Evolutionary conservation across 495 filamentous ascomycete genomes (phyloP), one percentile per base, ranked within the genome.

Genomic region (Penicillium antarcticum): DNA sequence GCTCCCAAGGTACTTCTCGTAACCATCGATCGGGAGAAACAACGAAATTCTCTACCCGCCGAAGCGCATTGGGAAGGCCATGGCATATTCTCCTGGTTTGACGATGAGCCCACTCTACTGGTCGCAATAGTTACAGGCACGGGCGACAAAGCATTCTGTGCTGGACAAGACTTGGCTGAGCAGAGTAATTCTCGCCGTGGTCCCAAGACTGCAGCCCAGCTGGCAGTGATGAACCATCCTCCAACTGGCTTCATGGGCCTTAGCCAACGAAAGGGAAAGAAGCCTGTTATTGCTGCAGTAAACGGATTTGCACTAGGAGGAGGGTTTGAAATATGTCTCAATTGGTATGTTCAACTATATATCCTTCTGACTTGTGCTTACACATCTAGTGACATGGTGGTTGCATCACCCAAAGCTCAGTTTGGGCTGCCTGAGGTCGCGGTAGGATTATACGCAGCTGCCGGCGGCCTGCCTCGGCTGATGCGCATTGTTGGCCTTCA

Each of bases 251-350:
- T 69, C 42, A 58, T 53, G 50, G 66, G 63, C 1, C 48, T 71
- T 9, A 64, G 59, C 52, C 61, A 61, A 21, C 59, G 68, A 7
- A 37, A 48, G 17, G 68, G 68, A 1, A 68, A 62, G 48, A 71
- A 72, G 50, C 87, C 87, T 4, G 68, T 91, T 13, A 80, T 91
- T 34, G 80, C 80, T 4, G 87, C 87, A 8, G 82, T 90, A 14
- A 83, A 88, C 60, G 87, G 87, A 4, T 58, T 85, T 18, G 81
- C 80, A 37, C 69, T 85, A 29, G 87, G 87, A 5, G 87, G 87
- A 32, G 87, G 87, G n/a, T 79, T 82, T 51, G 87, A 91, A 68
- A 84, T 87, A 57, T 71, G 79, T 16, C 66, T 84, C 12, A 89
- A 89, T 55, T 79, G 61, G 65, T 61, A 40, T 8, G 51, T 36